Evolutionary conservation across 441 rosid genomes (phyloP).

Genomic region (Raphanus hybrid): DNA sequence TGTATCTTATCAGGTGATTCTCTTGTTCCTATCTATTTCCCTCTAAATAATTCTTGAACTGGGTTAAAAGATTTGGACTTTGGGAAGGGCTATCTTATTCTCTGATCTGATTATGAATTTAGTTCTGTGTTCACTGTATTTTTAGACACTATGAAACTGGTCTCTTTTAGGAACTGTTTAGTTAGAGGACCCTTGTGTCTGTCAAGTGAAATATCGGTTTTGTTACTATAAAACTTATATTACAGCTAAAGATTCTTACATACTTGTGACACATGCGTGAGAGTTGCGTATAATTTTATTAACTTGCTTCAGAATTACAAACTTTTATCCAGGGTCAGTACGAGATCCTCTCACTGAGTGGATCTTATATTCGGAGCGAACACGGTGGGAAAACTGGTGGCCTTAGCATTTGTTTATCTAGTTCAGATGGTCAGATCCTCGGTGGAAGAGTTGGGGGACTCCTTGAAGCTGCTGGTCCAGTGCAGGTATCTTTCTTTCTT

Average conservation of each 20-base stretch:
- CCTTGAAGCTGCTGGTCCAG: slow-evolving; percentile 87
- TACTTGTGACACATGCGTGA: slow-evolving; percentile 6
- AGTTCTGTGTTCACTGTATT: slow-evolving; percentile 1
- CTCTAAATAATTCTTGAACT: slow-evolving; percentile 16
- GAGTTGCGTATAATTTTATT: slow-evolving; percentile 18
- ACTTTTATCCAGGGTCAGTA: slow-evolving; percentile 71
- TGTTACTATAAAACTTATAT: slow-evolving; percentile 10
- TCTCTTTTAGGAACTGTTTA: not conserved
- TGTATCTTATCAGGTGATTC: slow-evolving; percentile 78
- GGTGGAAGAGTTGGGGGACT: slow-evolving; percentile 93
- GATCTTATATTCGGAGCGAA: slow-evolving; percentile 84
- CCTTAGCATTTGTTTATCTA: slow-evolving; percentile 82
- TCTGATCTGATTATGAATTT: not conserved
- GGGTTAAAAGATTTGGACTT: not conserved
- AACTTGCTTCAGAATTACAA: slow-evolving; percentile 30
- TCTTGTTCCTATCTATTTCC: slow-evolving; percentile 16
- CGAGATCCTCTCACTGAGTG: slow-evolving; percentile 85
- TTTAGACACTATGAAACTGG: not conserved
- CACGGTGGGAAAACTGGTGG: slow-evolving; percentile 84
- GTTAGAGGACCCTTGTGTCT: slow-evolving; percentile 17
- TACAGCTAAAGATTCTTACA: slow-evolving; percentile 10
- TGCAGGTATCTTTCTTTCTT: slow-evolving; percentile 66
- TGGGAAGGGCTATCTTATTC: slow-evolving; percentile 10
- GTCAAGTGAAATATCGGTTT: slow-evolving; percentile 4
- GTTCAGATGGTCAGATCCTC: slow-evolving; percentile 73